Evolutionary conservation across 768 basidiomycete species (phyloP).

Genomic region (Xerocomus brunneocitrinus): DNA sequence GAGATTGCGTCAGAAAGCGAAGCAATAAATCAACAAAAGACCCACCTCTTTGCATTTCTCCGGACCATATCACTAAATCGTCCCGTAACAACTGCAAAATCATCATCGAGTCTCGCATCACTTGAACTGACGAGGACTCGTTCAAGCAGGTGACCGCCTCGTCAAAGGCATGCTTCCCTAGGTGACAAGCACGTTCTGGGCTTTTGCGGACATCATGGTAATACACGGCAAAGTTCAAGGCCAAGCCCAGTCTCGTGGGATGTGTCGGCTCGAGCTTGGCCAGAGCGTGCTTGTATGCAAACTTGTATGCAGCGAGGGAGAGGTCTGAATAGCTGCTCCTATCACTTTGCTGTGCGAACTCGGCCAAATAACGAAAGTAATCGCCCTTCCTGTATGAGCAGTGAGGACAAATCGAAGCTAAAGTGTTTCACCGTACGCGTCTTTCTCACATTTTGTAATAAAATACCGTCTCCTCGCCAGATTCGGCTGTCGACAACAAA

Average conservation of each 20-base stretch:
- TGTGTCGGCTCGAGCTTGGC: slow-evolving; percentile 72
- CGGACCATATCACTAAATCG: slow-evolving; percentile 83
- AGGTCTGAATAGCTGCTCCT: slow-evolving; percentile 65
- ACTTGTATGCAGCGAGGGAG: slow-evolving; percentile 81
- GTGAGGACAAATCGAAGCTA: slow-evolving; percentile 7
- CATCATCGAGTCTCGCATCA: slow-evolving; percentile 69
- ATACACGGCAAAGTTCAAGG: slow-evolving; percentile 92
- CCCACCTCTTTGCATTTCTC: slow-evolving; percentile 55
- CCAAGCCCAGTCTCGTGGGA: slow-evolving; percentile 83
- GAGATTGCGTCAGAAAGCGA: slow-evolving; percentile 11
- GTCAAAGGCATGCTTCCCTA: slow-evolving; percentile 91
- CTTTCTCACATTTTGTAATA: slow-evolving; percentile 79
- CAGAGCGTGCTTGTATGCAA: slow-evolving; percentile 78
- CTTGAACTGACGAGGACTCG: slow-evolving; percentile 38
- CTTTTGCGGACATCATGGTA: slow-evolving; percentile 84
- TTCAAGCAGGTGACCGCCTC: slow-evolving; percentile 73
- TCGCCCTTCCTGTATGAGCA: slow-evolving; percentile 65
- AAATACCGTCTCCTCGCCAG: slow-evolving; percentile 83
- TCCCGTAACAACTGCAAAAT: slow-evolving; percentile 80
- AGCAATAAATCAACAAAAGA: not conserved
- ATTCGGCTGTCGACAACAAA: slow-evolving; percentile 57
- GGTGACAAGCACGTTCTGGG: slow-evolving; percentile 81
- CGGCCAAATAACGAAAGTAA: slow-evolving; percentile 88
- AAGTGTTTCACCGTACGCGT: not conserved
- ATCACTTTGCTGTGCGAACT: slow-evolving; percentile 71